Conservation (phyloP, 208 protist species). For the Crithidia expoeki region DNA sequence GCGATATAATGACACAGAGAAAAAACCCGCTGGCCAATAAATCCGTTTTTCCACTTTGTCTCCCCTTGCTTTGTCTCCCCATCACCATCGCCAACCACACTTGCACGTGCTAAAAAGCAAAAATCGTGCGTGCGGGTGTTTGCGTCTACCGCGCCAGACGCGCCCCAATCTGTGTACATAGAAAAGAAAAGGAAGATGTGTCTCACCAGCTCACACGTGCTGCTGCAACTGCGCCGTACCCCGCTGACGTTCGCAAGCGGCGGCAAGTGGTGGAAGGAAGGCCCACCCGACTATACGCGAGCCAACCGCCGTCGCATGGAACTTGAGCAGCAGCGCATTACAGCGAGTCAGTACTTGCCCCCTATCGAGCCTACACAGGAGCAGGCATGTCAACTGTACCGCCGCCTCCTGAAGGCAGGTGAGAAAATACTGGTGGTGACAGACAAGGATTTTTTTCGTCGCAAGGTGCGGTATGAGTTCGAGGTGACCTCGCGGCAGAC, state of each 20-base stretch:
- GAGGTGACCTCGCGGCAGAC: constrained; percentile 88
- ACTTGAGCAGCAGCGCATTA: constrained; percentile 73
- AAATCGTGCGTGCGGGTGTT: no score
- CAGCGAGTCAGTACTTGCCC: constrained; percentile 47
- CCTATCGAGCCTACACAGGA: constrained; percentile 77
- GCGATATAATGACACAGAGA: no score
- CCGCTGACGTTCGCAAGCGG: constrained; percentile 21
- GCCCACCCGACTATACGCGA: constrained; percentile 68
- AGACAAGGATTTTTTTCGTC: constrained; percentile 71
- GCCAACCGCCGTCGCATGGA: constrained; percentile 63
- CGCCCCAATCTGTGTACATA: background rate
- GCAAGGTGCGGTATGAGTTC: constrained; percentile 84
- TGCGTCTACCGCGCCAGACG: no score
- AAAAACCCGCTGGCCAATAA: no score
- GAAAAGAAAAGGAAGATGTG: constrained; percentile 24
- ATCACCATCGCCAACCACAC: no score
- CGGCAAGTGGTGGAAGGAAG: constrained; percentile 80
- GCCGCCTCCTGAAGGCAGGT: constrained; percentile 69
- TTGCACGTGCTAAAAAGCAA: no score
- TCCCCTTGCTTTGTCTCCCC: no score
- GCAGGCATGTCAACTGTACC: constrained; percentile 71
- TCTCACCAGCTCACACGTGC: constrained; percentile 22
- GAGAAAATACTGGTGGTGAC: constrained; percentile 61
- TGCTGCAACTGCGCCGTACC: constrained; percentile 38
- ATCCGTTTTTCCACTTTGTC: no score